Evolutionary conservation across 164 flowering plant genomes (phyloP), one percentile per base, ranked within the genome.

Genomic region (Sedum album): DNA sequence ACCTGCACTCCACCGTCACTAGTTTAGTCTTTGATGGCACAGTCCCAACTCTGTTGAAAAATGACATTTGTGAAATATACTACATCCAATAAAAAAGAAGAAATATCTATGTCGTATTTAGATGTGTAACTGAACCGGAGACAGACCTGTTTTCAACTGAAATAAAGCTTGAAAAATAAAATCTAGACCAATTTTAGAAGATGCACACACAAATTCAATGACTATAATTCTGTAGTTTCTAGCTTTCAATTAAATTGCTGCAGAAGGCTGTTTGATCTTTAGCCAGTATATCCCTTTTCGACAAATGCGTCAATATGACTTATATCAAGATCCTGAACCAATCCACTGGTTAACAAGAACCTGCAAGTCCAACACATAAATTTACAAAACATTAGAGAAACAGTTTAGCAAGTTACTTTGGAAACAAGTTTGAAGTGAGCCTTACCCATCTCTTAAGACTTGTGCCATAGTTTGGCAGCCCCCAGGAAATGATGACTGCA

Each of bases 401-500:
- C 8, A 25, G 31, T 44, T 8, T 13, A 68, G 11, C 8, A 17
- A 30, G 9, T 46, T 11, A 41, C n/a, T 18, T 31, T 5, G 65
- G 38, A 11, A 44, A 13, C 26, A 39, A 17, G 6, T 49, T 35
- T 13, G 20, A 20, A 13, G 28, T 13, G 26, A 30, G 8, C 42
- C 83, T 11, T 87, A 93, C 98, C 74, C 80, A 11, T 93, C 85
- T 67, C 72, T 71, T 7, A 90, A 76, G 61, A 60, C 71, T 76
- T 71, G 77, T 17, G 87, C 46, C 84, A 90, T 87, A 35, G 82
- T 73, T 44, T 31, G 83, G 69, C 98, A 93, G 23, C 92, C 96
- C n/a, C 96, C 92, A 9, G 70, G 82, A 23, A 84, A 67, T 0
- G 76, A 68, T 14, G 98, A 90, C 73, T 90, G 98, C 80, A 93